Conservation (phyloP, 352 stramenopile species). For the Elongisporangium undulatum region DNA sequence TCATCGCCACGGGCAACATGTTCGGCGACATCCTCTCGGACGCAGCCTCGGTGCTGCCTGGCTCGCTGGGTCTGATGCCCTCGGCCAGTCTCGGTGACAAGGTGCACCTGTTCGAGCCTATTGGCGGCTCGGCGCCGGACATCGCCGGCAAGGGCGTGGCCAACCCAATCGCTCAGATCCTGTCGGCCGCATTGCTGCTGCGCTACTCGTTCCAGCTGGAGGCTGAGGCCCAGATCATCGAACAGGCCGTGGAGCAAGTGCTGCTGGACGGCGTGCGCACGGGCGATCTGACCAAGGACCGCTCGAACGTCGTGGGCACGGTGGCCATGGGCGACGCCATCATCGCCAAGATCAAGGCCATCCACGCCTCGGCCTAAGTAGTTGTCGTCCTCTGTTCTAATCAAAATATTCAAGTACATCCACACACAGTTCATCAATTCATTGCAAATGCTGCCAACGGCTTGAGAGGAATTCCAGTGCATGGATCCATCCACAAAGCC, state of each 20-base stretch:
- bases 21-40: conserved; percentile 99
- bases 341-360: conserved; percentile 66
- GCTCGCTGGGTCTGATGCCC: conserved; percentile 97
- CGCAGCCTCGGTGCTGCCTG: conserved; percentile 96
- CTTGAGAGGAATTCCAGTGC: too few relatives aligned
- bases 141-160: conserved; percentile 96
- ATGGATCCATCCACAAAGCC: too few relatives aligned
- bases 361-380: conserved; percentile 17
- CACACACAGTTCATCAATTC: too few relatives aligned
- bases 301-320: conserved; percentile 50
- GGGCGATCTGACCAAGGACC: conserved; percentile 75
- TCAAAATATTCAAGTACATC: neutral
- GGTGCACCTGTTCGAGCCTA: conserved; percentile 97
- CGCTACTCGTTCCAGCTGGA: conserved; percentile 91
- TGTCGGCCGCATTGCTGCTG: conserved; percentile 96
- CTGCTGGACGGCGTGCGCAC: conserved; percentile 82
- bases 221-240: conserved; percentile 72
- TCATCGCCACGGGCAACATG: conserved; percentile 99
- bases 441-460: too few relatives aligned
- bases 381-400: neutral
- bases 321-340: conserved; percentile 77
- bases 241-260: conserved; percentile 78
- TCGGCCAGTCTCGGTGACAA: conserved; percentile 93
- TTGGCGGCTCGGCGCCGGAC: conserved; percentile 97
- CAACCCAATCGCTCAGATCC: conserved; percentile 97